Evolutionary conservation across 2,329 filamentous ascomycete species (phyloP), one percentile per base, ranked within the genome.

Genomic region (Reticulascus tulasneorum): DNA sequence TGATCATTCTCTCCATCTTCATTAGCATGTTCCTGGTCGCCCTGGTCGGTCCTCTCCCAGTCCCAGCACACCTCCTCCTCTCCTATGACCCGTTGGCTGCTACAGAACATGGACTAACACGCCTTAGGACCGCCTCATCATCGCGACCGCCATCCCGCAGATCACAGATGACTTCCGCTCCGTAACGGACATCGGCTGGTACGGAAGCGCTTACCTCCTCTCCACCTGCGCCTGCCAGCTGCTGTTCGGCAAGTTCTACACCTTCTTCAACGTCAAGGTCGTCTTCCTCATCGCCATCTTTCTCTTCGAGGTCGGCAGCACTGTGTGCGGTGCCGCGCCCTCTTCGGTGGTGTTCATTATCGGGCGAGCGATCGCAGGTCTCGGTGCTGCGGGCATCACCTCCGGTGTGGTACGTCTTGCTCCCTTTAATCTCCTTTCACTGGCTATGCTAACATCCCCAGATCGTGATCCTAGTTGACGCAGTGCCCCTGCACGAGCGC

Each of bases 401-500:
- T 51, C 55, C 4, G 63, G 63, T 4, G 41, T 33, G n/a, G n/a
- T n/a, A n/a, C n/a, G n/a, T n/a, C n/a, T n/a, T n/a, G n/a, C n/a
- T n/a, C n/a, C n/a, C n/a, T n/a, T n/a, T n/a, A n/a, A n/a, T n/a
- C n/a, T n/a, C n/a, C n/a, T n/a, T n/a, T n/a, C n/a, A n/a, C n/a
- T n/a, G n/a, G n/a, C n/a, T n/a, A n/a, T n/a, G n/a, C n/a, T n/a
- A n/a, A n/a, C n/a, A n/a, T n/a, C n/a, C n/a, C n/a, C n/a, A n/a
- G 21, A 59, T 60, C 28, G 51, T 61, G 22, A 38, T 52, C 23
- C 41, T 53, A 21, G 46, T 49, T 18, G 42, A 52, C 18, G 47
- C 45, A 37, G 63, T 63, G 9, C 65, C 60, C 17, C 53, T 63
- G 15, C 54, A 62, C 30, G 66, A 63, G 45, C 58, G 63, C 40